Conservation (phyloP, 2,329 filamentous ascomycete genomes). For the Orbilia quercus region DNA sequence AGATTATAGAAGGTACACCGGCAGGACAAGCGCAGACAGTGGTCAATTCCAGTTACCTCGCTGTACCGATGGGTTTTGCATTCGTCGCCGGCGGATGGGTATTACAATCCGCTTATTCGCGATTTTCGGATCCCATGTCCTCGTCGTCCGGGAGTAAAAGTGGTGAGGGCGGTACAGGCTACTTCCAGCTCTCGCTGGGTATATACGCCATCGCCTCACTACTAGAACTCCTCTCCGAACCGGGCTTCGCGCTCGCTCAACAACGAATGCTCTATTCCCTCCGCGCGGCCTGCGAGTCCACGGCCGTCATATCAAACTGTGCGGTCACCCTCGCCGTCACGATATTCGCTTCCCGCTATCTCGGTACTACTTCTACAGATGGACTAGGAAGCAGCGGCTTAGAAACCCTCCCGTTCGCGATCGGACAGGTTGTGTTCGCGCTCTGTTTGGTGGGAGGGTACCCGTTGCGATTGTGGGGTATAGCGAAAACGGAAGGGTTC, state of each 20-base stretch:
- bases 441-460: constrained; percentile 77
- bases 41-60: constrained; percentile 87
- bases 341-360: constrained; percentile 69
- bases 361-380: not conserved
- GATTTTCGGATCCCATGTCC: constrained; percentile 2
- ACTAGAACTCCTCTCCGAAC: constrained; percentile 85
- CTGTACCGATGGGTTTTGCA: constrained; percentile 74
- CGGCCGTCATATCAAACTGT: constrained; percentile 82
- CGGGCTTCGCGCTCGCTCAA: constrained; percentile 88
- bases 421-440: constrained; percentile 85
- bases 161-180: constrained; percentile 62
- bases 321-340: constrained; percentile 77
- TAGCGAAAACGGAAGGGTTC: constrained; percentile 72
- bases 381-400: constrained; percentile 62
- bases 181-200: constrained; percentile 65
- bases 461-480: constrained; percentile 69
- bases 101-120: constrained; percentile 60
- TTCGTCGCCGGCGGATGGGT: constrained; percentile 75
- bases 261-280: constrained; percentile 81
- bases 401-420: constrained; percentile 86
- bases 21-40: constrained; percentile 67
- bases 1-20: constrained; percentile 59
- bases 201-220: constrained; percentile 71
- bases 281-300: constrained; percentile 83
- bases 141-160: not conserved